Evolutionary conservation across 1,139 yeast genomes (phyloP), one percentile per base, ranked within the genome.

Genomic region (Taphrina confusa): DNA sequence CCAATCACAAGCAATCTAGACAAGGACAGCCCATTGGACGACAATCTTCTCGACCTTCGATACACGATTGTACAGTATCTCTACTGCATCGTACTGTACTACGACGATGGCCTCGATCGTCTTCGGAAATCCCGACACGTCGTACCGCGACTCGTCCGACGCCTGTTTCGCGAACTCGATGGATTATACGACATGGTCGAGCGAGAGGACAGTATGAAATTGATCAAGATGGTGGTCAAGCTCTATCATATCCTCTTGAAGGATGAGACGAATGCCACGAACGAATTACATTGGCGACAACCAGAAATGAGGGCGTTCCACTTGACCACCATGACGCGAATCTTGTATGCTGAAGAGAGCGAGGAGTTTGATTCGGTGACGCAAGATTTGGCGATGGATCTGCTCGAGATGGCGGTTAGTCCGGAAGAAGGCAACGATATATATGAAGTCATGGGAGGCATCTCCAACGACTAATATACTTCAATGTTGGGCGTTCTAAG

Each of bases 381-480:
- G 50, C 37, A 44, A 37, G 58, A 61, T 40, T 34, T 61, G 47
- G 63, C 63, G 14, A 55, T 54, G 51, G 63, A 61, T n/a, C 31
- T 61, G 50, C 39, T 61, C 49, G 63, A 61, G 49, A 28, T 57
- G 42, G 44, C 57, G 16, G 57, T 61, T 36, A 60, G 62, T 42
- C 57, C 62, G n/a, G 63, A 61, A 27, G 63, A 61, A 34, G 63
- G 63, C n/a, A 58, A 61, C 45, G 58, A 49, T 16, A 57, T 61
- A 12, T 60, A 49, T 39, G 63, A 47, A 34, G 40, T 47, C 23
- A 47, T 47, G 52, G 52, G 52, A 12, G 50, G 42, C 28, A 47
- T 42, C 9, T 20, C 31, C 31, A 42, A 16, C 25, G 44, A 39
- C 8, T 39, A 39, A 22, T 11, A 30, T 30, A n/a, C n/a, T n/a